Base-by-base conservation (phyloP, 768 basidiomycete genomes). In the Podaxis sp. region DNA sequence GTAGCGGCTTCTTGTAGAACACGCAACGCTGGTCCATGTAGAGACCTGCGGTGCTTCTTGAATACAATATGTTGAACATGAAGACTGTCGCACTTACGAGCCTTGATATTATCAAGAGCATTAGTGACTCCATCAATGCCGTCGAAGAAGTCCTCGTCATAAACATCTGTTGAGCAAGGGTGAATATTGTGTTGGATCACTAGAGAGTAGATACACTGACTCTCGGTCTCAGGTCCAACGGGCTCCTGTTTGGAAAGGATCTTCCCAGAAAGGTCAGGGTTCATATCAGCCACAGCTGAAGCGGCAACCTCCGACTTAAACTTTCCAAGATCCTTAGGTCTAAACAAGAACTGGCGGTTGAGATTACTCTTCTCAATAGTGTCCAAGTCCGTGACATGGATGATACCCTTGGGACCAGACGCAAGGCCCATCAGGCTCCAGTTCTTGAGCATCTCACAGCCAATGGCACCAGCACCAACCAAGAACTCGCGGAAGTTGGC, bases 361-460 rank as follows among this genome's bases (percentile, higher is more conserved):
- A 99, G 75, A 73, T 99, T 99, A 67, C 92, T 95, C 84, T 99
- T 99, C 79, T 99, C 97, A 71, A 99, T 99, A 32, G 95, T 98
- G 73, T 99, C 97, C 67, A 99, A 74, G 73, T 99, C 97, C 4
- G 97, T 98, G 59, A 98, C 93, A 67, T 95, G 87, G 59, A 99
- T 91, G 55, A 81, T 75, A 9, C 92, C 97, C 44, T 86, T 79
- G 14, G 83, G 78, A 10, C 92, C 92, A 32, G 88, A 83, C 5
- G 85, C 95, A 50, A 99, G 77, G 62, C 97, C 97, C 82, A 98
- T 96, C 93, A 98, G 91, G 65, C 92, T 91, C 97, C 97, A 99
- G 74, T 98, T 99, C 81, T 99, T 99, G 68, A 99, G 77, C 97
- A 98, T 98, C 77, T 99, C 97, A 70, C 97, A 99, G 18, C 97